These are phyloP conservation scores for Amylocarpus encephaloides DNA, from an alignment of 2,329 filamentous ascomycete species.

Conservation along the genomic window DNA sequence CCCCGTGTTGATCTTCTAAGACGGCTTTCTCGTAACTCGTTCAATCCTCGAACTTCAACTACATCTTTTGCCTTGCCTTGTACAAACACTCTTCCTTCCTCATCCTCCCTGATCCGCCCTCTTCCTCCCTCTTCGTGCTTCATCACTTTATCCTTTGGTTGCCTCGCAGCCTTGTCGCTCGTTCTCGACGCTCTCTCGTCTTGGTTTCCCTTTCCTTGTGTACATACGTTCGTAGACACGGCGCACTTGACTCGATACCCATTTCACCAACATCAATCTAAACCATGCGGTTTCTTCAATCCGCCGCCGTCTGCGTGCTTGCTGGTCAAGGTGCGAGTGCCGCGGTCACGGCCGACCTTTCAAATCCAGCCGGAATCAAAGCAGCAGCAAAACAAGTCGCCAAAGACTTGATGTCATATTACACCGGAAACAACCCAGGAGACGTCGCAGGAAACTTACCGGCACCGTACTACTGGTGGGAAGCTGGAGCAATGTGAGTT, in stretches of 20 bases:
- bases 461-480: slow-evolving; percentile 46
- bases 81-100: neutral
- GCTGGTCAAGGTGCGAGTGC: slow-evolving; percentile 10
- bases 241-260: neutral
- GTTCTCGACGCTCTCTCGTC: neutral
- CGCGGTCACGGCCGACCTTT: slow-evolving; percentile 4
- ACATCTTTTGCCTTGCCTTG: neutral
- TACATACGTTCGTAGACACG: neutral
- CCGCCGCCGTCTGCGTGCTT: slow-evolving; percentile 4
- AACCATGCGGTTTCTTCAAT: slow-evolving; percentile 6
- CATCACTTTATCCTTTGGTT: neutral
- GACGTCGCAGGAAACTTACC: slow-evolving; percentile 45
- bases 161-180: slow-evolving; percentile 7
- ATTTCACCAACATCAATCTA: neutral
- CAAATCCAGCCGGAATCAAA: slow-evolving; percentile 1
- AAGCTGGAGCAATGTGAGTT: slow-evolving; percentile 6
- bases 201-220: slow-evolving; percentile 1
- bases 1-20: slow-evolving; percentile 2
- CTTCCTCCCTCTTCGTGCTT: neutral
- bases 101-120: neutral
- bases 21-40: neutral
- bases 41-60: neutral
- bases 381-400: slow-evolving; percentile 32
- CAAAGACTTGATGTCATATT: slow-evolving; percentile 46
- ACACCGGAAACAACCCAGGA: slow-evolving; percentile 43